phyloP scores from a whole-genome alignment of 2,329 filamentous ascomycete genomes.

The Rutstroemia sydowiana region DNA sequence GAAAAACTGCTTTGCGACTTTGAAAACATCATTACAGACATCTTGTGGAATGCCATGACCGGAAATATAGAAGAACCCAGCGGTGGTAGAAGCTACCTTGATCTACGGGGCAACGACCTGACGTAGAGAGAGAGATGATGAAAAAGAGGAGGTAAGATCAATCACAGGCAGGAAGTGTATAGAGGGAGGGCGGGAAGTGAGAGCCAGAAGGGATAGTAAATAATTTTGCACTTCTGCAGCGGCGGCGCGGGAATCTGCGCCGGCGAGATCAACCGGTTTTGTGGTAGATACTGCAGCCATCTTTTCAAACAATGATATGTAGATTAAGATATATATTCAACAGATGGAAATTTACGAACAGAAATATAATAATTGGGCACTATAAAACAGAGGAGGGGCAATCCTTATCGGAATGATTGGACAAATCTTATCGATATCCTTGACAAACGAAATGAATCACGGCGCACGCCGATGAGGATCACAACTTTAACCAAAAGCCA shows the following conservation, averaged over 20 bases:
- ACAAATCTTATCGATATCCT: not conserved
- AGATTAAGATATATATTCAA: not conserved
- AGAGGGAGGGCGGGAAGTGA: slow-evolving; percentile 15
- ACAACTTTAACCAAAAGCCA: too few species aligned
- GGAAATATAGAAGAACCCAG: slow-evolving; percentile 33
- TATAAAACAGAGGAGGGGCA: not conserved
- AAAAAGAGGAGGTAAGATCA: slow-evolving; percentile 27
- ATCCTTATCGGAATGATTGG: not conserved
- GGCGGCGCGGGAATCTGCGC: slow-evolving; percentile 9
- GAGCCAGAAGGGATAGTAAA: slow-evolving; percentile 20
- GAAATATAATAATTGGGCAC: not conserved
- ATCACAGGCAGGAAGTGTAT: slow-evolving; percentile 27
- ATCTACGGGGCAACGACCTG: slow-evolving; percentile 24
- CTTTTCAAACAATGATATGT: not conserved
- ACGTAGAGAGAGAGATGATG: slow-evolving; percentile 18
- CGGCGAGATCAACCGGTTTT: not conserved
- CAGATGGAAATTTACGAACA: not conserved
- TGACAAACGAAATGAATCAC: not conserved
- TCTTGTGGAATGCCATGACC: slow-evolving; percentile 38
- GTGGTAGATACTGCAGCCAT: slow-evolving; percentile 1
- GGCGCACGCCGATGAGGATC: not conserved
- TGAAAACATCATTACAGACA: slow-evolving; percentile 36
- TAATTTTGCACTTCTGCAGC: slow-evolving; percentile 25
- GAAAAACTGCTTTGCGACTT: slow-evolving; percentile 40
- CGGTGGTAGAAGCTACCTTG: slow-evolving; percentile 24